phyloP scores from a whole-genome alignment of 2,329 filamentous ascomycete genomes.

The Exserohilum rostratum region DNA sequence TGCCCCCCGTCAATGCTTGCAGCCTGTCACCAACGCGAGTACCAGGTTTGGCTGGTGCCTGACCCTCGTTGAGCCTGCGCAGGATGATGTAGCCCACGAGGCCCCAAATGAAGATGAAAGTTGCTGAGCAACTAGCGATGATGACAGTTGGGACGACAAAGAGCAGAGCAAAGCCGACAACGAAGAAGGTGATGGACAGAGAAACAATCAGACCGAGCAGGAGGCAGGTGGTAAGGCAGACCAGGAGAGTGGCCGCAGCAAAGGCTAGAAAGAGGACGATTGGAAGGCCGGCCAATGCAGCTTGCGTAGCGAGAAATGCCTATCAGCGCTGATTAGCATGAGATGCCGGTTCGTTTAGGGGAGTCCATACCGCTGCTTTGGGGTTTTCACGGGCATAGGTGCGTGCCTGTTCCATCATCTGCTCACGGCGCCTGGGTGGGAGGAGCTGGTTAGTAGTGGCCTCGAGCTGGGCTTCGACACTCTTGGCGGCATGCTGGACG shows the following conservation, averaged over 20 bases:
- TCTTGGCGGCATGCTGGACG: constrained; percentile 21
- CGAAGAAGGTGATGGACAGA: constrained; percentile 69
- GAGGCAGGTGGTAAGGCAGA: constrained; percentile 67
- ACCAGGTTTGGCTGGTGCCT: constrained; percentile 25
- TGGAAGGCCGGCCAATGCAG: constrained; percentile 69
- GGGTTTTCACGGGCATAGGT: constrained; percentile 69
- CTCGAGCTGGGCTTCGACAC: constrained; percentile 32
- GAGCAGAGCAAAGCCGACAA: constrained; percentile 69
- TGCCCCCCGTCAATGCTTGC: constrained; percentile 27
- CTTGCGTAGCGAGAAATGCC: constrained; percentile 71
- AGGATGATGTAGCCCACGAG: constrained; percentile 63
- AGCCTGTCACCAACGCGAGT: constrained; percentile 26
- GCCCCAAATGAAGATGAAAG: constrained; percentile 66
- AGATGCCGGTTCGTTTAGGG: too few species aligned
- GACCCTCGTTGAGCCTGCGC: constrained; percentile 30
- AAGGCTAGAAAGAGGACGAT: constrained; percentile 72
- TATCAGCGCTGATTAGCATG: constrained; percentile 39
- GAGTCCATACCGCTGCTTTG: constrained; percentile 66
- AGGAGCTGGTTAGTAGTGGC: constrained; percentile 59
- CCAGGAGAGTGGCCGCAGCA: constrained; percentile 64
- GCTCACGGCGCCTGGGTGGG: constrained; percentile 65
- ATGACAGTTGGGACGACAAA: constrained; percentile 73
- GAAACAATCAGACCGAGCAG: constrained; percentile 58
- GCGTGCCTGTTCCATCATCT: constrained; percentile 60
- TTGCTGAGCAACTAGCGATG: constrained; percentile 66